A percentile compares a stretch with the other conserved stretches of the same genome.
Evolutionary conservation across 2,329 filamentous ascomycete genomes (phyloP).

Genomic region (Cucurbitaria berberidis): DNA sequence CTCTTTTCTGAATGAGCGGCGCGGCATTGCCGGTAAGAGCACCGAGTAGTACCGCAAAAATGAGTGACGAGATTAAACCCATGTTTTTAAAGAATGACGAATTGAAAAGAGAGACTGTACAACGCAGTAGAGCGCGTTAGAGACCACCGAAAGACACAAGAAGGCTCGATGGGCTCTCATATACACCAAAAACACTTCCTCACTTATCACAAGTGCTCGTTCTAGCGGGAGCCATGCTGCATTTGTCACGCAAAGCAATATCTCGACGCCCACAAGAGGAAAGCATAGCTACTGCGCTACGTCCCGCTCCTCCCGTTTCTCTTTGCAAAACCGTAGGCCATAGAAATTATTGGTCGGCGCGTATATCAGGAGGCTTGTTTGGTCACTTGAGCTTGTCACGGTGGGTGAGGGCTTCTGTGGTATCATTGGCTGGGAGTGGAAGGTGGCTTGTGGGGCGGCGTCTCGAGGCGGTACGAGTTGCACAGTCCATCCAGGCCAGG

Average conservation of each 20-base stretch:
- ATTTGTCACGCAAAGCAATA: slow-evolving; percentile 10
- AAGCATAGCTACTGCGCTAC: slow-evolving; percentile 7
- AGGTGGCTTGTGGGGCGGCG: slow-evolving; percentile 13
- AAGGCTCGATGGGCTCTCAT: background rate
- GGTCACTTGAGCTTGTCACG: slow-evolving; percentile 20
- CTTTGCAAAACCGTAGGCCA: background rate
- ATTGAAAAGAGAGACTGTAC: slow-evolving; percentile 10
- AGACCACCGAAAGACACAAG: background rate
- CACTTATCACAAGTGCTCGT: background rate
- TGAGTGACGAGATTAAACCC: slow-evolving; percentile 17
- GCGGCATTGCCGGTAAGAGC: slow-evolving; percentile 22
- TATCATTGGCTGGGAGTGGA: slow-evolving; percentile 16
- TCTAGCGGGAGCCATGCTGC: slow-evolving; percentile 8
- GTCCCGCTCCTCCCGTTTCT: slow-evolving; percentile 6
- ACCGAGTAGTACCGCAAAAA: slow-evolving; percentile 15
- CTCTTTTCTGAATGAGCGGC: slow-evolving; percentile 25
- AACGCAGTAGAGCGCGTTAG: background rate
- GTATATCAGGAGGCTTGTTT: slow-evolving; percentile 15
- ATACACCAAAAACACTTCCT: slow-evolving; percentile 3
- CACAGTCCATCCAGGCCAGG: slow-evolving; percentile 1
- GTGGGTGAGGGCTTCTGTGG: slow-evolving; percentile 6
- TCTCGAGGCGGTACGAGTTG: slow-evolving; percentile 12
- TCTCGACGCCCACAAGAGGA: slow-evolving; percentile 16
- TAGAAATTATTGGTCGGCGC: slow-evolving; percentile 16
- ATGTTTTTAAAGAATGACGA: slow-evolving; percentile 7